Evolutionary conservation across 1,284 basidiomycete species (phyloP), one percentile per base, ranked within the genome.

Genomic region (Melampsora americana): DNA sequence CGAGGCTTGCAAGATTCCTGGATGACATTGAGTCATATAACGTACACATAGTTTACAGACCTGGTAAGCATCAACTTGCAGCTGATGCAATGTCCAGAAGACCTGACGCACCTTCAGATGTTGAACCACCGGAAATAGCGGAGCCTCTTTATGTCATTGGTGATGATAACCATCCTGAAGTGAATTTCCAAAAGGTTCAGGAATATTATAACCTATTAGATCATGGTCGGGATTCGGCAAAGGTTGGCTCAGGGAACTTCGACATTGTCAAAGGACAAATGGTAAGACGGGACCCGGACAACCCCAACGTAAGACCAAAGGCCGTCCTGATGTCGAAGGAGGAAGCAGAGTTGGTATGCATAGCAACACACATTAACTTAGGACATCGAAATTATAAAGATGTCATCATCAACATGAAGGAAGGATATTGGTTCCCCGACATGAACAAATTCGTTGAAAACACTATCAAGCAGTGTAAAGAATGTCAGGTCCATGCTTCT

Each of bases 1-100:
- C 32, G 0, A n/a, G 32, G 12, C 32, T 61, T 2, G 56, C 53
- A 0, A 1, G 56, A n/a, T 69, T 69, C n/a, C 23, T 69, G 9
- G 42, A 69, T 11, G 30, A 69, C 20, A 59, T 69, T 23, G 32
- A 69, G 59, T 69, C 56, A 20, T 69, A 53, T 9, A 26, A 69
- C 9, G 42, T 26, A 7, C 35, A 35, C 50, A 69, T 69, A 18
- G 44, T 69, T 2, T 69, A 69, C 32, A 39, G 20, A 28, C 68
- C 68, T 5, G 68, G 68, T 28, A 16, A 28, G 28, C 39, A 69
- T 39, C 68, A 69, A 23, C 30, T 69, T 39, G 69, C 67, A 3
- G 69, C 69, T 14, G 53, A 70, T 26, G 28, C 59, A 3, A 20
- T 70, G 5, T 70, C 69, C 35, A 42, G 39, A 28, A 70, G 48